Conservation (phyloP, 2,329 filamentous ascomycete species). For the Phyllosticta citribraziliensis region DNA sequence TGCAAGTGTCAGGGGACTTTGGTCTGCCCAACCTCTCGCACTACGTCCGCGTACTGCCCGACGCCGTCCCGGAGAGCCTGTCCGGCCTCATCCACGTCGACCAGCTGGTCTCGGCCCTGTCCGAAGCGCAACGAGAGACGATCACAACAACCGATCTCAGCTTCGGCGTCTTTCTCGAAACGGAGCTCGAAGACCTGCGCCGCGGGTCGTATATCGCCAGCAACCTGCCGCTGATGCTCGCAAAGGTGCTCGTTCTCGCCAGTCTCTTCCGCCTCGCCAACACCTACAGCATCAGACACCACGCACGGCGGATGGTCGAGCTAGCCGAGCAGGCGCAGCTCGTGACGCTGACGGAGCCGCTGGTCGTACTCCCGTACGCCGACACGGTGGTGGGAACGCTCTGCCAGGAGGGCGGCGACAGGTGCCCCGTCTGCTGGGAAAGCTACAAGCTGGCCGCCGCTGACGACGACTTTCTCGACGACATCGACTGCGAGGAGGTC, state of each 20-base stretch:
- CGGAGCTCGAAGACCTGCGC: background rate
- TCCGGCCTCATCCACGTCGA: background rate
- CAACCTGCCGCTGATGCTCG: too few relatives aligned
- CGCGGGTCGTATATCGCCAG: too few relatives aligned
- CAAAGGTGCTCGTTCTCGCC: too few relatives aligned
- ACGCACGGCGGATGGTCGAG: too few relatives aligned
- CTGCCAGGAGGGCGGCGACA: background rate
- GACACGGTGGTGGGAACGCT: too few relatives aligned
- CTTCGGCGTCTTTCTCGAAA: background rate
- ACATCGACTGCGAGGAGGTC: too few relatives aligned
- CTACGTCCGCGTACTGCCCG: background rate
- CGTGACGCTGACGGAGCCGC: background rate
- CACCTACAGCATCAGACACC: too few relatives aligned
- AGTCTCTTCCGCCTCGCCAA: too few relatives aligned
- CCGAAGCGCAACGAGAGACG: background rate
- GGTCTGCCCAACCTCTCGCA: background rate
- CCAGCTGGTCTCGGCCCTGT: background rate
- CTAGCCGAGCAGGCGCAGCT: too few relatives aligned
- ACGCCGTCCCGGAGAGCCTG: background rate
- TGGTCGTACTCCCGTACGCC: background rate
- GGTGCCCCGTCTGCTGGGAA: background rate
- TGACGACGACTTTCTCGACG: background rate
- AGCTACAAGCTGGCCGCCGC: background rate
- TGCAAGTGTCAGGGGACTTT: too few relatives aligned
- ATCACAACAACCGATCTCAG: background rate